These are phyloP conservation scores for Calycina herbarum DNA, from an alignment of 2,329 filamentous ascomycete species.

Conservation along the genomic window DNA sequence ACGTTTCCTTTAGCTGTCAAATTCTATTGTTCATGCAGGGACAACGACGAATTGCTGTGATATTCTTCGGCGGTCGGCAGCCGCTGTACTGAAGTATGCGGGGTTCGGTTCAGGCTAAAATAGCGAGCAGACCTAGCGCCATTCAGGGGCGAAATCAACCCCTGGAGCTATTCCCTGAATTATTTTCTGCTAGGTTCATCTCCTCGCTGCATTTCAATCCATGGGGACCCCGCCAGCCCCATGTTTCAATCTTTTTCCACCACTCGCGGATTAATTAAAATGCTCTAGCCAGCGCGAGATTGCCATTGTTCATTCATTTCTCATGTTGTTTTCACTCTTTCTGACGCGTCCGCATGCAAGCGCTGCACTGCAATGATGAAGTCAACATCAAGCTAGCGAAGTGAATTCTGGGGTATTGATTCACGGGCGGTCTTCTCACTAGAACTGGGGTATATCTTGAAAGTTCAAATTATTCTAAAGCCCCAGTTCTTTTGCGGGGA, in stretches of 20 bases:
- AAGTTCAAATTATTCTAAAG: not conserved
- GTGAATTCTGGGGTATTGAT: not conserved
- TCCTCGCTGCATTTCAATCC: not conserved
- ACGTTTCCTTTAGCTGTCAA: not conserved
- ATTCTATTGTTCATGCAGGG: not conserved
- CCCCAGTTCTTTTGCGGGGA: not conserved
- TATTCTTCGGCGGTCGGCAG: not conserved
- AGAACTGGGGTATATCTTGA: not conserved
- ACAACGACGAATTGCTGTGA: not conserved
- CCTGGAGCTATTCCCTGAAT: too few species aligned
- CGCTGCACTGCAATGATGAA: not conserved
- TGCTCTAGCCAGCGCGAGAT: not conserved
- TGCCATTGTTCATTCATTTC: not conserved
- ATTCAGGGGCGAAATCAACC: too few species aligned
- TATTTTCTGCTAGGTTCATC: too few species aligned
- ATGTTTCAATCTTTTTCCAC: slow-evolving; percentile 1
- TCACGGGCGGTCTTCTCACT: not conserved
- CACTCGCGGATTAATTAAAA: not conserved
- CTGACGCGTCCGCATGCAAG: not conserved
- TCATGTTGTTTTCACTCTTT: not conserved
- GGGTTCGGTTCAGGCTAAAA: not conserved
- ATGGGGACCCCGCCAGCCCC: slow-evolving; percentile 3
- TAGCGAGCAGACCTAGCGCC: not conserved
- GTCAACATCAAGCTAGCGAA: not conserved
- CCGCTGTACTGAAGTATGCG: not conserved